Evolutionary conservation across 306 rosid species (phyloP).

Genomic region (Vicia faba): DNA sequence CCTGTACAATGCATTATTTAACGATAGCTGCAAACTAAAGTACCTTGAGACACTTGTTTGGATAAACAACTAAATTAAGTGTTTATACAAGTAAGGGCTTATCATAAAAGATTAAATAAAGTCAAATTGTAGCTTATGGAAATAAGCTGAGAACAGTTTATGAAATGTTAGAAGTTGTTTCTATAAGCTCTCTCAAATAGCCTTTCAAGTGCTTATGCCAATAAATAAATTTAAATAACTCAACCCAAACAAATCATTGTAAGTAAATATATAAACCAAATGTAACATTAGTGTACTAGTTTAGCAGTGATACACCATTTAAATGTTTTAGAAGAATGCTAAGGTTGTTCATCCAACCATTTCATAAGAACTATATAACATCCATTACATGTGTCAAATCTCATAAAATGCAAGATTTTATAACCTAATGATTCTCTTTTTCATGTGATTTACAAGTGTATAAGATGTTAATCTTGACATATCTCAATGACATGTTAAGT

Average conservation of each 20-base stretch:
- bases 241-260: neutral
- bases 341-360: neutral
- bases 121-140: neutral
- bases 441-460: neutral
- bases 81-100: too few species aligned
- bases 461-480: neutral
- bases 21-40: too few species aligned
- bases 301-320: neutral
- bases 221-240: too few species aligned
- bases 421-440: neutral
- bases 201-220: neutral
- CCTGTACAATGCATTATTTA: too few species aligned
- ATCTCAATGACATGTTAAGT: neutral
- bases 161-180: neutral
- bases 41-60: too few species aligned
- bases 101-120: neutral
- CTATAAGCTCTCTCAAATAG: neutral
- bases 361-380: neutral
- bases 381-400: neutral
- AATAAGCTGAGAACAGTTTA: neutral
- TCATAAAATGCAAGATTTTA: neutral
- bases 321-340: neutral
- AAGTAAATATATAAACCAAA: neutral
- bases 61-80: too few species aligned
- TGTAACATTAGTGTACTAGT: neutral